A percentile compares a stretch with the other conserved stretches of the same genome.
These are phyloP conservation scores for Podospora anserina DNA, from an alignment of 495 filamentous ascomycete species.

Conservation along the genomic window DNA sequence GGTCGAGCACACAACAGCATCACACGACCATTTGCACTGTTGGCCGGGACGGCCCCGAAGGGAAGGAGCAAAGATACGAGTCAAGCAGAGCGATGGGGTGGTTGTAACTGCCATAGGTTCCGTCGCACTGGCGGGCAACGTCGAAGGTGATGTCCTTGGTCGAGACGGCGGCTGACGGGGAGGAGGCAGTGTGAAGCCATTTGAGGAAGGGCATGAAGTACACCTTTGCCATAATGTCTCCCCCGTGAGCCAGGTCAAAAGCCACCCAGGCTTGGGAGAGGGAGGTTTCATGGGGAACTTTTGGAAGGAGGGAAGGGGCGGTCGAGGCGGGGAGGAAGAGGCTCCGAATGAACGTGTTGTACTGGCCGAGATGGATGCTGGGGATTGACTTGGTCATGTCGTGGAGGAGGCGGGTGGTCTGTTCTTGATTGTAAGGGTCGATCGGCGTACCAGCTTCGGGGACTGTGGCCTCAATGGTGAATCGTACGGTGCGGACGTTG, in stretches of 20 bases:
- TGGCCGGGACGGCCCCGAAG: neutral
- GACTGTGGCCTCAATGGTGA: constrained; percentile 11
- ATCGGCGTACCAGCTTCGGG: neutral
- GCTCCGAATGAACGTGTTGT: neutral
- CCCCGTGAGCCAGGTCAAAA: neutral
- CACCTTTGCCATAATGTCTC: constrained; percentile 2
- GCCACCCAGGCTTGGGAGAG: constrained; percentile 8
- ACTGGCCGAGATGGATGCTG: constrained; percentile 1
- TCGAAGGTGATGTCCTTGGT: neutral
- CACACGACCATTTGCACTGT: neutral
- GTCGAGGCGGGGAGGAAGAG: neutral
- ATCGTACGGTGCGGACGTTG: constrained; percentile 6
- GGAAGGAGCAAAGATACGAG: neutral
- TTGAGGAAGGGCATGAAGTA: constrained; percentile 15
- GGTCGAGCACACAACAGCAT: no score
- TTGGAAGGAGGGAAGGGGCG: neutral
- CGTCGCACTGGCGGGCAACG: neutral
- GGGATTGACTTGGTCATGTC: neutral
- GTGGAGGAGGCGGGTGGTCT: constrained; percentile 4
- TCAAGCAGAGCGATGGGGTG: neutral
- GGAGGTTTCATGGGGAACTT: neutral
- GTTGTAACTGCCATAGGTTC: neutral
- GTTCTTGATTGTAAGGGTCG: constrained; percentile 10
- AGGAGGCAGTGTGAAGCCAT: neutral
- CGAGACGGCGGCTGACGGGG: neutral